phyloP scores from a whole-genome alignment of 164 flowering plant species.

The Santalum album region DNA sequence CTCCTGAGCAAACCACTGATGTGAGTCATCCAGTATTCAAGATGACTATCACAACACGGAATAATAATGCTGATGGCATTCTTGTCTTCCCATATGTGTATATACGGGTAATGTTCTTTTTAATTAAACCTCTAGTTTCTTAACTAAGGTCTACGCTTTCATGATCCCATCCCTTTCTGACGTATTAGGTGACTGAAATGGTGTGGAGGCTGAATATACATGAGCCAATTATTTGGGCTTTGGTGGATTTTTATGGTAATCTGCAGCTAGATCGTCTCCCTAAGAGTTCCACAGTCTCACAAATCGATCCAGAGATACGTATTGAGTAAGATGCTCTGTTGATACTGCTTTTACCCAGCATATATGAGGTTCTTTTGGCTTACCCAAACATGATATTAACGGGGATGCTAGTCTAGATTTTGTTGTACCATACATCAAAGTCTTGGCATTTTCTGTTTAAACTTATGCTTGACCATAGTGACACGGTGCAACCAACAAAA shows the following conservation, averaged over 20 bases:
- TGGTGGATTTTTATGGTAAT: constrained; percentile 58
- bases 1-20: constrained; percentile 64
- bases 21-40: constrained; percentile 74
- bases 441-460: no score
- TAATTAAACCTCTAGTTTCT: background rate
- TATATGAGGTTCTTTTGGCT: background rate
- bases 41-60: constrained; percentile 68
- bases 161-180: constrained; percentile 8
- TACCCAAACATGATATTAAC: no score
- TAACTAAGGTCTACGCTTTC: no score
- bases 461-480: no score
- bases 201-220: constrained; percentile 81
- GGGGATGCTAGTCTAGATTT: background rate
- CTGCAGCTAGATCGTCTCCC: constrained; percentile 76
- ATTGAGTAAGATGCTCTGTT: constrained; percentile 53
- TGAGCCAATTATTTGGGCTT: constrained; percentile 94
- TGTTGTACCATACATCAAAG: no score
- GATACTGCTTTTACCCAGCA: background rate
- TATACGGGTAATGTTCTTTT: constrained; percentile 53
- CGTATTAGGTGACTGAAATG: constrained; percentile 69
- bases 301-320: constrained; percentile 95
- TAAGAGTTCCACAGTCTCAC: constrained; percentile 42
- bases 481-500: no score
- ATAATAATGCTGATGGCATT: constrained; percentile 64
- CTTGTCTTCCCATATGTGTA: constrained; percentile 79